A percentile compares a stretch with the other conserved stretches of the same genome.
phyloP scores from a whole-genome alignment of 805 yeast species.

The Debaryomyces hansenii region DNA sequence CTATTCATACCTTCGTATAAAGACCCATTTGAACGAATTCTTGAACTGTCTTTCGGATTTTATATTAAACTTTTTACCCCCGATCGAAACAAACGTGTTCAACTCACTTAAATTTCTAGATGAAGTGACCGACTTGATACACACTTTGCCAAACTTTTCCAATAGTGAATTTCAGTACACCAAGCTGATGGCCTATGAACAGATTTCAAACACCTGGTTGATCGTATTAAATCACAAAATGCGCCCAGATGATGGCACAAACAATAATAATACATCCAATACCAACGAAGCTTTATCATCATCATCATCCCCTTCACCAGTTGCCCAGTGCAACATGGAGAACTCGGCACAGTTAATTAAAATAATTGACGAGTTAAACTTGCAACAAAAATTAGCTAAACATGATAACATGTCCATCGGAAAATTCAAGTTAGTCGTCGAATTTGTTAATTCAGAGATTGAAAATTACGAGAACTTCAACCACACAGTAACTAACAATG shows the following conservation, averaged over 20 bases:
- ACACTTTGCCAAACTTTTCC: slow-evolving; percentile 65
- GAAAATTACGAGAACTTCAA: slow-evolving; percentile 27
- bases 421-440: slow-evolving; percentile 44
- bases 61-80: slow-evolving; percentile 70
- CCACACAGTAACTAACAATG: slow-evolving; percentile 12
- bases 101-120: slow-evolving; percentile 63
- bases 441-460: slow-evolving; percentile 42
- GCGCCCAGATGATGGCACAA: slow-evolving; percentile 14
- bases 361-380: slow-evolving; percentile 33
- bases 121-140: slow-evolving; percentile 58
- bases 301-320: slow-evolving; percentile 2
- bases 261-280: not conserved
- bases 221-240: slow-evolving; percentile 36
- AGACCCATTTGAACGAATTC: slow-evolving; percentile 66
- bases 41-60: slow-evolving; percentile 72
- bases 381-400: slow-evolving; percentile 41
- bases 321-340: slow-evolving; percentile 9
- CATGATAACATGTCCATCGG: slow-evolving; percentile 47
- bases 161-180: slow-evolving; percentile 55
- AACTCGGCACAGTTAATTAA: slow-evolving; percentile 24
- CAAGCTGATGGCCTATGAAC: slow-evolving; percentile 57
- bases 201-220: slow-evolving; percentile 59
- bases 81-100: slow-evolving; percentile 55
- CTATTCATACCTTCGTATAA: slow-evolving; percentile 73
- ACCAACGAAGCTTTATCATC: slow-evolving; percentile 3